Evolutionary conservation across 1,284 basidiomycete genomes (phyloP), one percentile per base, ranked within the genome.

Genomic region (Papiliotrema laurentii): DNA sequence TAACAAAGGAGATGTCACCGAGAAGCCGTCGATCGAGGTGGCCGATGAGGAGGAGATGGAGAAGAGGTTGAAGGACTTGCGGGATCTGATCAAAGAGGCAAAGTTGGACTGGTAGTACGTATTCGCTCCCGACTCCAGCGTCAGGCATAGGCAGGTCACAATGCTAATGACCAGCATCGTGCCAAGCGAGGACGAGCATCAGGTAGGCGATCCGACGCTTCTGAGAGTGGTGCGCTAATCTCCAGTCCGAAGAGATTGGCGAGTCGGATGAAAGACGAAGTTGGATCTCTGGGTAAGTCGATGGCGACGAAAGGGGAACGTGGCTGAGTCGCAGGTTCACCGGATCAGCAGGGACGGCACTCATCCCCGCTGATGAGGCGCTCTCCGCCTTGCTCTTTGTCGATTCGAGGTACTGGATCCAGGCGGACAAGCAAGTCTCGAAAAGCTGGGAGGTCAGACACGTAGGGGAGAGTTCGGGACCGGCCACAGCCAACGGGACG

Each of bases 351-450:
- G 92, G 91, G 6, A 80, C 83, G 43, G 91, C 87, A 5, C 78
- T 97, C 37, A 75, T 94, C 21, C 84, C 86, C 1, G 76, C 77
- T 58, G 78, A 78, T 1, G 24, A 25, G 11, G 39, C 25, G 22
- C 3, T 2, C 13, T 62, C 67, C 30, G 71, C 69, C 0, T 55
- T 68, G 4, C 78, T 96, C 25, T 80, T 93, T 56, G 86, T 85
- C 19, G 91, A 97, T 71, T 88, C 89, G 24, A 80, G 90, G 25
- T 96, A 96, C 70, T 94, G 89, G 85, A 68, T 85, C 1, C 89
- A 92, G 73, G 90, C 91, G 5, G 78, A 79, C 9, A 77, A 83
- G 11, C 83, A 93, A 66, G 73, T 91, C 16, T 87, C 91, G 66
- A 56, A 72, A 18, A 83, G 62, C 56, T 97, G 91, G 91, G 76